A percentile compares a stretch with the other conserved stretches of the same genome.
Conservation (phyloP, 495 filamentous ascomycete genomes). For the Lichina pygmaea region DNA sequence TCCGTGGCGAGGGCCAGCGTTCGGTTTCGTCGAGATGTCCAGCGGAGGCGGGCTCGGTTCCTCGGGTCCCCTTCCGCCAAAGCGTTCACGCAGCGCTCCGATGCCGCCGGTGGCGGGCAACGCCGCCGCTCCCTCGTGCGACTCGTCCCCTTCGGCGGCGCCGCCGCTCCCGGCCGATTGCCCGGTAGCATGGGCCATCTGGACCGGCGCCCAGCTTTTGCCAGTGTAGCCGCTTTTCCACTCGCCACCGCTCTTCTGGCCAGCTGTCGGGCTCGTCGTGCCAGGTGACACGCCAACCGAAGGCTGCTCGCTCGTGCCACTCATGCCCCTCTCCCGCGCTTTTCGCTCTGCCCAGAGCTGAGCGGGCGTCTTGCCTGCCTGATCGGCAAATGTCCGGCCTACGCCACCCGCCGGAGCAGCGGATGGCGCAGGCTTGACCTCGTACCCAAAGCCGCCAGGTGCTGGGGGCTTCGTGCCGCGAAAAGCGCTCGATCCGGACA, state of each 20-base stretch:
- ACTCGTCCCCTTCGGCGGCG: constrained; percentile 28
- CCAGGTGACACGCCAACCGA: constrained; percentile 10
- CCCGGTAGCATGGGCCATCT: constrained; percentile 34
- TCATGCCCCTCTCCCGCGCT: constrained; percentile 39
- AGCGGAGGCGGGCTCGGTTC: constrained; percentile 39
- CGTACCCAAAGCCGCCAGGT: constrained; percentile 35
- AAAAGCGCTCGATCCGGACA: constrained; percentile 35
- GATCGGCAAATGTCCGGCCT: constrained; percentile 76
- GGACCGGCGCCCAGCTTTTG: constrained; percentile 67
- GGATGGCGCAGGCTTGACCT: constrained; percentile 20
- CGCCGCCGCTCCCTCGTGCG: constrained; percentile 20
- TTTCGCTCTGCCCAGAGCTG: constrained; percentile 97
- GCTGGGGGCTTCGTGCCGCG: constrained; percentile 70
- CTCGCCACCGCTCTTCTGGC: constrained; percentile 37
- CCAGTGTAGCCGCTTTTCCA: constrained; percentile 82
- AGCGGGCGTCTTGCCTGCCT: constrained; percentile 87
- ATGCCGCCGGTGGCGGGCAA: constrained; percentile 29
- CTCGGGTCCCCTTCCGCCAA: constrained; percentile 42
- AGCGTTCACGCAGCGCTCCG: constrained; percentile 45
- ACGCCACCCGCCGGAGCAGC: constrained; percentile 43
- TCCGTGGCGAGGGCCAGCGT: constrained; percentile 18
- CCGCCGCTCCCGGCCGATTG: constrained; percentile 30
- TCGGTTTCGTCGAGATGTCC: constrained; percentile 31
- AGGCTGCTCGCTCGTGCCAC: constrained; percentile 15
- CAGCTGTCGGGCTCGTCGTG: constrained; percentile 23